These are phyloP conservation scores for Rubia balearica DNA, from an alignment of 305 asterid species.

Conservation along the genomic window DNA sequence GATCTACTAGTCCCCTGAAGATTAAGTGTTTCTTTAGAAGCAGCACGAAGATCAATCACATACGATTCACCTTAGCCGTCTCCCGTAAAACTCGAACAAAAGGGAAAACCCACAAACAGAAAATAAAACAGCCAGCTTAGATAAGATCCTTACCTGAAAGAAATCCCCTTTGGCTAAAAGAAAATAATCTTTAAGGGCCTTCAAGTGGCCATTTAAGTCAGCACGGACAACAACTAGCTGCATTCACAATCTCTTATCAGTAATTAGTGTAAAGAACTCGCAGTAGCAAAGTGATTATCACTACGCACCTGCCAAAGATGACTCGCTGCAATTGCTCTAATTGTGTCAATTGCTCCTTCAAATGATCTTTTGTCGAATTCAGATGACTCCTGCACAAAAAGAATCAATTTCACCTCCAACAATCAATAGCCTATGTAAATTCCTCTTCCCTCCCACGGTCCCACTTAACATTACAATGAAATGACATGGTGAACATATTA, in stretches of 20 bases:
- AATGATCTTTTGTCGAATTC: slow-evolving; percentile 94
- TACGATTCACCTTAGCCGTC: neutral
- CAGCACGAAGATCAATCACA: neutral
- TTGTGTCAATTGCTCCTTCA: slow-evolving; percentile 74
- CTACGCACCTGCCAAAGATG: slow-evolving; percentile 96
- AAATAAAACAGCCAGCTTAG: neutral
- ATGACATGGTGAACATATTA: slow-evolving; percentile 11
- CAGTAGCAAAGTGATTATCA: slow-evolving; percentile 19
- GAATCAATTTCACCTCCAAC: slow-evolving; percentile 9
- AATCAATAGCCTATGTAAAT: neutral
- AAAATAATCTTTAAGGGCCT: slow-evolving; percentile 96
- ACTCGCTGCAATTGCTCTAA: slow-evolving; percentile 90
- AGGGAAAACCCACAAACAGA: neutral
- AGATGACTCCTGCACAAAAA: slow-evolving; percentile 64
- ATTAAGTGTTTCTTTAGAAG: neutral
- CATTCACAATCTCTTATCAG: slow-evolving; percentile 26
- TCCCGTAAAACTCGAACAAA: neutral
- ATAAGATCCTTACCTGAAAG: slow-evolving; percentile 61
- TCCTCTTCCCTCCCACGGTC: neutral
- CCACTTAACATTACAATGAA: slow-evolving; percentile 7
- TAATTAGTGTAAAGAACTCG: slow-evolving; percentile 16
- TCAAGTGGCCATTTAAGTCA: slow-evolving; percentile 95
- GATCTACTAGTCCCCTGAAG: neutral
- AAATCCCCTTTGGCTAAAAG: slow-evolving; percentile 97
- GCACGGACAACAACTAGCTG: slow-evolving; percentile 99